Percentiles rank a stretch among this genome's conserved stretches.
Conservation (phyloP, 106 monocot genomes). For the Agapanthus africanus region DNA sequence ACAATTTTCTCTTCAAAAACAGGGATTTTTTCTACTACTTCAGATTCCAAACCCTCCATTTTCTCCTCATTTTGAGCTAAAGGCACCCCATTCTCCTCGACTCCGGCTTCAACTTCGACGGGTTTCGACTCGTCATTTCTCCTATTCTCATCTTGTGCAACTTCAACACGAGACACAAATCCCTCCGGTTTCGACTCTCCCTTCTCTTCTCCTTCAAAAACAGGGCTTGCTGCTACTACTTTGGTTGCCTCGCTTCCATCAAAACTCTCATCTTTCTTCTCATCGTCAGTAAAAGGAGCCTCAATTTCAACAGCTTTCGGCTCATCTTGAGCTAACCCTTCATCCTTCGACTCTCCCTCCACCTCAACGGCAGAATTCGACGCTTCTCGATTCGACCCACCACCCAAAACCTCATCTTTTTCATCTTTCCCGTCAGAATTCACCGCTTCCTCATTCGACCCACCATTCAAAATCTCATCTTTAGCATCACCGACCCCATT, state of each 20-base stretch:
- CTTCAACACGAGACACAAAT: too few species aligned
- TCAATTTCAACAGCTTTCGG: too few species aligned
- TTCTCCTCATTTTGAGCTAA: not conserved
- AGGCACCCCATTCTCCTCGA: not conserved
- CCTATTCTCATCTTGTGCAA: too few species aligned
- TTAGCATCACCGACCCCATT: not conserved
- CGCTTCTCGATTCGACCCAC: not conserved
- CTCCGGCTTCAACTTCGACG: not conserved
- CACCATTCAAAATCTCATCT: not conserved
- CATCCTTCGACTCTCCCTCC: constrained; percentile 4
- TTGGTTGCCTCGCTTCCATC: too few species aligned
- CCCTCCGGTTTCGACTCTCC: too few species aligned
- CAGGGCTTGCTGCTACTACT: too few species aligned
- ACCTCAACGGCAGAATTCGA: not conserved
- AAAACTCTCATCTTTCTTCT: constrained; percentile 8
- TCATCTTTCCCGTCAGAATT: constrained; percentile 1
- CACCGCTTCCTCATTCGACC: not conserved
- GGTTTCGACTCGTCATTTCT: not conserved
- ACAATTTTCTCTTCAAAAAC: not conserved
- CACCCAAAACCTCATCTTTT: constrained; percentile 10
- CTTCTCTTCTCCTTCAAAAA: too few species aligned
- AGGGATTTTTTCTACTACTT: not conserved
- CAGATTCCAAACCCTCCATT: not conserved
- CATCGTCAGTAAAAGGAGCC: not conserved
- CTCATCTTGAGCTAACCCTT: not conserved